Evolutionary conservation across 306 rosid species (phyloP).

Genomic region (Astragalus glycyphyllos): DNA sequence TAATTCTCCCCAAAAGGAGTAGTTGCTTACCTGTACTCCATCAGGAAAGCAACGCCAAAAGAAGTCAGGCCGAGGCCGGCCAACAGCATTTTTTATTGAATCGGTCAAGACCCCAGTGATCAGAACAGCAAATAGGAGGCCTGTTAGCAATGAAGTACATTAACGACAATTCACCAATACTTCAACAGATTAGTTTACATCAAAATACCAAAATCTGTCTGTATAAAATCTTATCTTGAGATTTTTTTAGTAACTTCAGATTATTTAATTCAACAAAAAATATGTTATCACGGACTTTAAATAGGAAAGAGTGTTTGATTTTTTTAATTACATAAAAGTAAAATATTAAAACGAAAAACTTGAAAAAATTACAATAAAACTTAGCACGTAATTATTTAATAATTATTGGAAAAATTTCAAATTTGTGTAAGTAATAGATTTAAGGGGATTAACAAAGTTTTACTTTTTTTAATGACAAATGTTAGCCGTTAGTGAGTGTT

Average conservation of each 20-base stretch:
- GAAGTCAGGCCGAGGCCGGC: slow-evolving; percentile 97
- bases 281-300: background rate
- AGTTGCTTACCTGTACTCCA: slow-evolving; percentile 62
- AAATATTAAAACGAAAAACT: background rate
- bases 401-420: background rate
- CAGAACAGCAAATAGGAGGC: slow-evolving; percentile 77
- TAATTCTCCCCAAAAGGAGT: background rate
- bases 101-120: slow-evolving; percentile 86
- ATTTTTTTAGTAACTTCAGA: background rate
- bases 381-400: background rate
- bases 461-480: too few relatives aligned
- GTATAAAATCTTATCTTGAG: background rate
- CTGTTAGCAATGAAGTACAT: slow-evolving; percentile 50
- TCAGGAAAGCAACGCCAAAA: slow-evolving; percentile 98
- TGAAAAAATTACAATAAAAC: background rate
- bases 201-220: background rate
- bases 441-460: too few relatives aligned
- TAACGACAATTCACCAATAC: slow-evolving; percentile 19
- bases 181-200: slow-evolving; percentile 10
- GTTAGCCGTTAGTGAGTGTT: too few relatives aligned
- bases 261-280: background rate
- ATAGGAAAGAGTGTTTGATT: background rate
- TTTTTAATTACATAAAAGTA: too few relatives aligned
- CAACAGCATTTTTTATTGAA: slow-evolving; percentile 81
- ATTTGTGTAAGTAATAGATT: background rate